Conservation (phyloP, 495 filamentous ascomycete species). For the Pseudotulostoma volvatum region DNA sequence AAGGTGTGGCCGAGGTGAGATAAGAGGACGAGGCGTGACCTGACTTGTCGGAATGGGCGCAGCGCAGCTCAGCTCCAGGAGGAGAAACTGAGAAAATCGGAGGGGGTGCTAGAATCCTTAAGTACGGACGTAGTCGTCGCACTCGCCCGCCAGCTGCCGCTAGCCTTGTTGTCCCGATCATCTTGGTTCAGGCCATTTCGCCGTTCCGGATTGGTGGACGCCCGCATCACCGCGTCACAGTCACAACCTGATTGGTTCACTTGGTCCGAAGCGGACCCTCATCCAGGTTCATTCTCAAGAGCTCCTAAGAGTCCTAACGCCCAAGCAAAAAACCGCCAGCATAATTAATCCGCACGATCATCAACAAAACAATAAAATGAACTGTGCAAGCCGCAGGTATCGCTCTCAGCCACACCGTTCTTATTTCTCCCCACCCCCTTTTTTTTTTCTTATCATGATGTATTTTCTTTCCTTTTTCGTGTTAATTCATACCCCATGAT, state of each 20-base stretch:
- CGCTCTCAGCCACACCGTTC: conserved; percentile 1
- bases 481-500: too few species aligned
- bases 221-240: conserved; percentile 6
- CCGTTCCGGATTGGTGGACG: conserved; percentile 17
- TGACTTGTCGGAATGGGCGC: conserved; percentile 4
- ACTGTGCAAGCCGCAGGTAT: too few species aligned
- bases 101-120: conserved; percentile 36
- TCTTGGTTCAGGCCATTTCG: conserved; percentile 19
- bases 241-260: conserved; percentile 1
- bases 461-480: too few species aligned
- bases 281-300: too few species aligned
- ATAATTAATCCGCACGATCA: too few species aligned
- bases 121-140: conserved; percentile 31
- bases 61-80: conserved; percentile 19
- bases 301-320: too few species aligned
- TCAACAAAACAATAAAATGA: too few species aligned
- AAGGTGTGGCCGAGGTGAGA: too few species aligned
- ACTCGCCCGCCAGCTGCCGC: conserved; percentile 19
- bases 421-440: background rate
- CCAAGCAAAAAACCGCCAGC: too few species aligned
- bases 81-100: conserved; percentile 28
- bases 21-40: conserved; percentile 14
- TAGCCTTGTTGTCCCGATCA: conserved; percentile 28
- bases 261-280: conserved; percentile 2
- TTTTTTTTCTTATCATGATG: too few species aligned